A percentile compares a stretch with the other conserved stretches of the same genome.
phyloP scores from a whole-genome alignment of 2,329 filamentous ascomycete species.

The Alternaria atra region DNA sequence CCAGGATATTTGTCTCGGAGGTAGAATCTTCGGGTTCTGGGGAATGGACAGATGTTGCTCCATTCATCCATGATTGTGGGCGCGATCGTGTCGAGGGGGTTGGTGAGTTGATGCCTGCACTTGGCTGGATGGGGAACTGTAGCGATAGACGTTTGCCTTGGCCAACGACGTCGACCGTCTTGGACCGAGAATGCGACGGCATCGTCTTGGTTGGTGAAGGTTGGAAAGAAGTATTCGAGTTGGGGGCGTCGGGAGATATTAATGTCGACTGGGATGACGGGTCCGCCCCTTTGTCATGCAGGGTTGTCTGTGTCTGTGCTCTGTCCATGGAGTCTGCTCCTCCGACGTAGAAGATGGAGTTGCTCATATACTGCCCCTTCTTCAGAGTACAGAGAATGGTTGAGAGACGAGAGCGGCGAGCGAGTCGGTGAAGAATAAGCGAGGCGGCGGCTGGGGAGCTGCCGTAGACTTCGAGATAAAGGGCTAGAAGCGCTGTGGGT shows the following conservation, averaged over 20 bases:
- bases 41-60: constrained; percentile 40
- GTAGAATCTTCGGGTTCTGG: constrained; percentile 30
- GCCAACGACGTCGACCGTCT: constrained; percentile 44
- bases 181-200: constrained; percentile 45
- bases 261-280: constrained; percentile 23
- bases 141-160: constrained; percentile 59
- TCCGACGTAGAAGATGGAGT: constrained; percentile 27
- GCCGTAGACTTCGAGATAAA: constrained; percentile 44
- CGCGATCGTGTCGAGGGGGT: constrained; percentile 45
- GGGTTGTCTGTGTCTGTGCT: constrained; percentile 42
- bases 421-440: constrained; percentile 48
- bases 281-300: constrained; percentile 36
- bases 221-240: constrained; percentile 23
- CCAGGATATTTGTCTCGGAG: constrained; percentile 69
- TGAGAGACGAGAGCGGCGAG: constrained; percentile 40
- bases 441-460: constrained; percentile 40
- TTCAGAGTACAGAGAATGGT: constrained; percentile 33
- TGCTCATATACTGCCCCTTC: constrained; percentile 32
- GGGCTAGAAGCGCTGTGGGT: constrained; percentile 39
- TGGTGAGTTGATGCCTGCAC: constrained; percentile 44
- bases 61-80: constrained; percentile 51
- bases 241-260: constrained; percentile 21
- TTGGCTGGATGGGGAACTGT: constrained; percentile 59
- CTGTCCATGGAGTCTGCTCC: constrained; percentile 41
- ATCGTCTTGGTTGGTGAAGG: constrained; percentile 25